Evolutionary conservation across 2,329 filamentous ascomycete species (phyloP), one percentile per base, ranked within the genome.

Genomic region (Penicillium olsonii): DNA sequence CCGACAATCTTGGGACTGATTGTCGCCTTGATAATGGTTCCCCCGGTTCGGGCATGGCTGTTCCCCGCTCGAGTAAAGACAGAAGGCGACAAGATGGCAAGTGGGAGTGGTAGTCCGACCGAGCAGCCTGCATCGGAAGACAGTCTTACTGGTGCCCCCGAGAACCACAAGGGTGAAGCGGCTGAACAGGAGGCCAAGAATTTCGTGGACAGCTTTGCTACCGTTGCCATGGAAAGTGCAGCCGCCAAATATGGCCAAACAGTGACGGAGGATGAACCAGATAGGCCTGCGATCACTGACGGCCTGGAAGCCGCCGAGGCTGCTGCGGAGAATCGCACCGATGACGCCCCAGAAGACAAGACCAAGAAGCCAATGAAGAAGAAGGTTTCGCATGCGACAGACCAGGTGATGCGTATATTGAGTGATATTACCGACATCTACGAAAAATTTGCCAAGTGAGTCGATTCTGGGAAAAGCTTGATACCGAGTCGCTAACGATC

Each of bases 101-200:
- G 85, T 57, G 10, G 38, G 14, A 44, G 18, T 0, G 26, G 6
- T 6, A 86, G 87, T 0, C 80, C 82, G 37, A 80, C 87, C 3
- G 88, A 87, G 1, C 82, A 89, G 1, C 70, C 91, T 0, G 88
- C 86, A 2, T 90, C 85, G n/a, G 82, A 85, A 19, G 87, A 91
- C 54, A 90, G 85, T 42, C 80, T 87, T 1, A 94, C 89, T 0
- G 89, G 88, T 1, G 88, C 88, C 0, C 86, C 88, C 0, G 88
- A 95, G 67, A 87, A 87, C 55, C 82, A 91, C 69, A 86, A 90
- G 65, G 90, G 90, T 20, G 90, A 94, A 67, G 88, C 88, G 0
- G 87, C 90, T 1, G 90, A 95, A 68, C 83, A 88, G 53, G 90
- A 95, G 66, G 90, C 90, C 2, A 85, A 81, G 55, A 92, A 90